Base-by-base conservation (phyloP, 139 green algal species). In the Yamagishiella unicocca region DNA sequence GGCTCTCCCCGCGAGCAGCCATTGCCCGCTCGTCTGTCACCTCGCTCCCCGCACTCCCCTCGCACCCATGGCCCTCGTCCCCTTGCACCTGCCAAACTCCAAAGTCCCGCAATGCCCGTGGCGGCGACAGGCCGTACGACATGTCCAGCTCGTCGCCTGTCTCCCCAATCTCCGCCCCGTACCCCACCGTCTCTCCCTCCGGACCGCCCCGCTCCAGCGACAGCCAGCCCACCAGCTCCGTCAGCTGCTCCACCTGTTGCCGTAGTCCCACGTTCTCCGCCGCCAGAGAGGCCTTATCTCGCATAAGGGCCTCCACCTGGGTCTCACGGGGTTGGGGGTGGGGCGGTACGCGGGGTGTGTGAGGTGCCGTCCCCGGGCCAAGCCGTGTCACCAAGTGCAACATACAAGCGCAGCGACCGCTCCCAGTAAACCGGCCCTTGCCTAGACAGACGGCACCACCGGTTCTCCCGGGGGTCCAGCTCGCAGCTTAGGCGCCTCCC, bases 231-330 rank as follows among this genome's bases (percentile, higher is more conserved):
- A 87, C 81, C 4, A 87, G 81, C 81, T 87, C 81, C 31, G 45
- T 66, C 25, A 87, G 45, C 66, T 87, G 81, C 43, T 79, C 81
- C 67, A 87, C 66, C 45, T 87, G 64, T 66, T 87, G 81, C 81
- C 45, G 50, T 14, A 87, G 43, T 0, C 14, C 45, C 7, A 25
- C 45, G 42, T 87, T 87, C 45, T 78, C 81, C 31, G 64, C 31
- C 21, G 62, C 24, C 70, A 88, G 72, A 2, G 40, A 22, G 22
- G 83, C 83, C 83, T 83, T 88, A 17, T 88, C 83, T 22, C 71
- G 54, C 72, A 82, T 74, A 17, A 88, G 83, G 4, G 54, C 31
- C 54, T 83, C 54, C 21, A 88, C 72, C 83, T 88, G 83, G 3
- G 22, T 24, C 12, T 58, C 12, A 58, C 50, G 50, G 50, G 12